These are phyloP conservation scores for Phytophthora agathidicida DNA, from an alignment of 352 stramenopile species.

Conservation along the genomic window DNA sequence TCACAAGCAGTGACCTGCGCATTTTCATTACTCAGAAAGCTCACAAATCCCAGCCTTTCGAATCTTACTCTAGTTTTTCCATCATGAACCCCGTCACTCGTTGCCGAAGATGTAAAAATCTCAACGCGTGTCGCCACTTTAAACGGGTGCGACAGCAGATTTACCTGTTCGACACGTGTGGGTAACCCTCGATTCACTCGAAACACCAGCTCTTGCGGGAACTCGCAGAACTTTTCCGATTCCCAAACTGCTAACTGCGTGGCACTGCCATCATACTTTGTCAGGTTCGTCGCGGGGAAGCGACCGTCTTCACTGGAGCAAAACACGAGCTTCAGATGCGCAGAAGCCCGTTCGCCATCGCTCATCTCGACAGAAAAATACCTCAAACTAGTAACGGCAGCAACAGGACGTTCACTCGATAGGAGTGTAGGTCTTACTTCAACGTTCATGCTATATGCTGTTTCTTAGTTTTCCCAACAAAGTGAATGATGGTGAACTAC, in stretches of 20 bases:
- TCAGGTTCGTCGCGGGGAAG: conserved; percentile 24
- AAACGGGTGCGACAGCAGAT: conserved; percentile 42
- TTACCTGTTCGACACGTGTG: conserved; percentile 22
- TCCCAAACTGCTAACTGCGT: conserved; percentile 32
- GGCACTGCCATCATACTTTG: not conserved
- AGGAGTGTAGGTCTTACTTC: conserved; percentile 16
- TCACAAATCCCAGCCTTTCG: conserved; percentile 51
- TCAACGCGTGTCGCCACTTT: conserved; percentile 59
- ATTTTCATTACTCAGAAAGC: conserved; percentile 31
- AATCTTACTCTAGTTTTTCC: conserved; percentile 27
- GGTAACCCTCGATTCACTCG: conserved; percentile 39
- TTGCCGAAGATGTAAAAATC: conserved; percentile 37
- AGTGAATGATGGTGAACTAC: conserved; percentile 26
- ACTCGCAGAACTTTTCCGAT: conserved; percentile 67
- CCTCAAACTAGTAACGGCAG: conserved; percentile 1
- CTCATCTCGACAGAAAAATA: conserved; percentile 8
- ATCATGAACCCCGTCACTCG: not conserved
- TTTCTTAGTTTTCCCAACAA: not conserved
- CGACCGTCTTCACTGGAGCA: conserved; percentile 47
- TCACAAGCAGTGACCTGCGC: conserved; percentile 42
- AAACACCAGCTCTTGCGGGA: conserved; percentile 63
- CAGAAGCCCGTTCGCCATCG: not conserved
- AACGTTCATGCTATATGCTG: conserved; percentile 13
- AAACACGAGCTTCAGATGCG: conserved; percentile 38
- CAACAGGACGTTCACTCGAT: conserved; percentile 9